Evolutionary conservation across 305 asterid species (phyloP), one percentile per base, ranked within the genome.

Genomic region (Solanum hybrid): DNA sequence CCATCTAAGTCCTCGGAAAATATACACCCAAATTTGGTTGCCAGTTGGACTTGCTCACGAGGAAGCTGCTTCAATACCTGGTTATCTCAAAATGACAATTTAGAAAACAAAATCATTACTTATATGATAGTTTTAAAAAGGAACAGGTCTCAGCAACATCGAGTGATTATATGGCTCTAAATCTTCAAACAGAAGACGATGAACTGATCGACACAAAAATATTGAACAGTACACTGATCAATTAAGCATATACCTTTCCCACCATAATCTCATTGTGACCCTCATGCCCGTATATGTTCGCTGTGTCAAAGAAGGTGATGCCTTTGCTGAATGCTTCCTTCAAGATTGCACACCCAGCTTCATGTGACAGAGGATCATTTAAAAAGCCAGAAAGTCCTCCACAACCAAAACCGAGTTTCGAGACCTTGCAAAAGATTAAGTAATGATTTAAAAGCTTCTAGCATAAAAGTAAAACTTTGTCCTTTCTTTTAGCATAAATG

Each of bases 391-490:
- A 88, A 27, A 95, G 95, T 71, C 95, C 93, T 38, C 34, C 94
- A 75, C 95, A 94, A 3, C 96, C 97, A 32, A 93, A 93, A 0
- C 96, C 96, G 14, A 94, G 60, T 38, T 90, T 90, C 1, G 97
- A 94, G 36, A 95, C 96, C 96, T 94, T 42, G 27, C 9, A 82
- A 46, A 82, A 27, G 38, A 82, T 46, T 66, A 69, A 4, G 13
- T 6, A n/a, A 88, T 8, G 38, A 32, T 46, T 27, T 42, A 71
- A 76, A 20, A 31, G 10, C 0, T 40, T 75, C 35, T 2, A 71
- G 86, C 87, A 38, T 22, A 76, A 1, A 32, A 87, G 17, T 27
- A 16, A 73, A 46, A 16, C 71, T 16, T 16, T 16, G 38, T 2
- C 71, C 26, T 7, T 7, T 40, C 36, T 81, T 42, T 42, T 0